phyloP scores from a whole-genome alignment of 2,329 filamentous ascomycete genomes.

The Aureobasidium subglaciale region DNA sequence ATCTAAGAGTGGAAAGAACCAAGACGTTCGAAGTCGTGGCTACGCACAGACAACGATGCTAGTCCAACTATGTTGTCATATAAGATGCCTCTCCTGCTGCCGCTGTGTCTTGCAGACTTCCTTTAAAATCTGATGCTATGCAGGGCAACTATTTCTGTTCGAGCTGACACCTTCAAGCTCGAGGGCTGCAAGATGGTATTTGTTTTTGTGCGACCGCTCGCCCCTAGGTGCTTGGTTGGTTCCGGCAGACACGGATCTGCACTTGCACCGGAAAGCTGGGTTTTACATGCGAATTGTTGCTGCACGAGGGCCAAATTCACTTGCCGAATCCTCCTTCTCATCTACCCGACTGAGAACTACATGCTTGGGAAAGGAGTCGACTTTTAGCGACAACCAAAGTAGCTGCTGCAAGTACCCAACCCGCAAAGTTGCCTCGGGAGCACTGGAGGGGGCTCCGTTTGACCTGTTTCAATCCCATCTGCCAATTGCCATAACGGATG shows the following conservation, averaged over 20 bases:
- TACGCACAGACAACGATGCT: too few species aligned
- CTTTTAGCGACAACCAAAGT: neutral
- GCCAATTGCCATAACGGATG: neutral
- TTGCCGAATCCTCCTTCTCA: neutral
- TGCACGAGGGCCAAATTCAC: neutral
- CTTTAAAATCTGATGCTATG: neutral
- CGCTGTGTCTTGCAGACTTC: neutral
- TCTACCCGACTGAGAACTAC: too few species aligned
- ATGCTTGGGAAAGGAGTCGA: neutral
- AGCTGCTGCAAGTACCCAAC: neutral
- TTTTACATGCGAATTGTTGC: neutral
- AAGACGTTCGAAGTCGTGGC: neutral
- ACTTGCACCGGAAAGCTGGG: neutral
- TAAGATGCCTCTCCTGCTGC: neutral
- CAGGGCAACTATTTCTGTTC: neutral
- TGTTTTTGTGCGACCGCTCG: neutral
- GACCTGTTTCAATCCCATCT: neutral
- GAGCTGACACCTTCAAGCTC: neutral
- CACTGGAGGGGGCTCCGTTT: neutral
- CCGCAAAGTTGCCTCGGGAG: too few species aligned
- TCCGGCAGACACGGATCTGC: neutral
- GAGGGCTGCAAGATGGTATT: neutral
- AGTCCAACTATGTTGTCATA: too few species aligned
- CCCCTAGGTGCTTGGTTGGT: neutral
- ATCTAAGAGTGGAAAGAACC: slow-evolving; percentile 2